Percentiles rank a stretch among this genome's conserved stretches.
These are phyloP conservation scores for Croton setiger DNA, from an alignment of 441 rosid species.

Conservation along the genomic window DNA sequence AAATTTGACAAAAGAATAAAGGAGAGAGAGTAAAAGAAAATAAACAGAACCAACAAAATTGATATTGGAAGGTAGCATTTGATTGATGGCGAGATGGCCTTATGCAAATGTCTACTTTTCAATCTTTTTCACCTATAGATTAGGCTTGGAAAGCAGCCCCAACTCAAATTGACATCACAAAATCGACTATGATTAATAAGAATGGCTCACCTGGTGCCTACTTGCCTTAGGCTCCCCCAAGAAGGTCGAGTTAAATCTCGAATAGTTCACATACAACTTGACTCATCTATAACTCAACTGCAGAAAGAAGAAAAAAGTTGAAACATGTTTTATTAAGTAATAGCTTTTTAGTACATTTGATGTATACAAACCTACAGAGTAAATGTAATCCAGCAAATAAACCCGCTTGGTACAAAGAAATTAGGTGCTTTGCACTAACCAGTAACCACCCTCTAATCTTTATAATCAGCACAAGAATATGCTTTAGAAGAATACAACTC, in stretches of 20 bases:
- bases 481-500: slow-evolving; percentile 1
- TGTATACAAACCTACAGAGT: slow-evolving; percentile 13
- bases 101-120: neutral
- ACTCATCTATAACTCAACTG: neutral
- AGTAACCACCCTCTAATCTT: slow-evolving; percentile 1
- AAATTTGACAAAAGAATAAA: neutral
- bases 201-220: no score
- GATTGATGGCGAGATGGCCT: neutral
- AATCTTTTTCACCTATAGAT: neutral
- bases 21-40: neutral
- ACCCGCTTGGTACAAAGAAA: slow-evolving; percentile 6
- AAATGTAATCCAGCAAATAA: slow-evolving; percentile 16
- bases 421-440: slow-evolving; percentile 6
- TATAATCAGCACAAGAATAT: slow-evolving; percentile 12
- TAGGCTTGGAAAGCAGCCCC: no score
- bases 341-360: slow-evolving; percentile 21
- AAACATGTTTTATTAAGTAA: slow-evolving; percentile 15
- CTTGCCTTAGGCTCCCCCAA: no score
- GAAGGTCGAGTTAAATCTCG: no score
- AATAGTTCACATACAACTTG: no score
- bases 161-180: no score
- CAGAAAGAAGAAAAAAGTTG: neutral
- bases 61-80: neutral
- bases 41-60: neutral
- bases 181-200: no score